These are phyloP conservation scores for Sporothrix schenckii DNA, from an alignment of 2,329 filamentous ascomycete species.

Conservation along the genomic window DNA sequence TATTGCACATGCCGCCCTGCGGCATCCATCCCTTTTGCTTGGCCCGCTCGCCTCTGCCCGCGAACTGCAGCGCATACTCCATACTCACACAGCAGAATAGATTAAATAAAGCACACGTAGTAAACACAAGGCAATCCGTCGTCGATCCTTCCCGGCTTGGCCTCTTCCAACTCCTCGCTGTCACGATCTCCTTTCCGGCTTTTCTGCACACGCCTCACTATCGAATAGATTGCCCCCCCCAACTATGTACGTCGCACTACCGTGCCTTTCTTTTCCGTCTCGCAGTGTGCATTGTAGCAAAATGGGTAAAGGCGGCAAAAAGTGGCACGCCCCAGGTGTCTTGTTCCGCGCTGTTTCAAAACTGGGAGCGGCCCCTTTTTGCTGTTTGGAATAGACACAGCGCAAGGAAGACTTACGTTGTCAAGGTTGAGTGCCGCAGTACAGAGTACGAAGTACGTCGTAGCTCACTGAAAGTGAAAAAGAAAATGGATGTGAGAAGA, in stretches of 20 bases:
- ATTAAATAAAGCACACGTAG: constrained; percentile 6
- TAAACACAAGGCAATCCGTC: constrained; percentile 15
- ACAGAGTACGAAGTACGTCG: not conserved
- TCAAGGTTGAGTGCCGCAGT: not conserved
- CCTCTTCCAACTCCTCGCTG: not conserved
- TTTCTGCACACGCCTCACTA: constrained; percentile 13
- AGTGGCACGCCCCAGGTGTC: not conserved
- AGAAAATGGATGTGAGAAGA: not conserved
- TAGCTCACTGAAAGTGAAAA: not conserved
- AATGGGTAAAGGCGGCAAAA: constrained; percentile 22
- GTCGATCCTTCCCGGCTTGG: constrained; percentile 22
- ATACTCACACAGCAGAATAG: not conserved
- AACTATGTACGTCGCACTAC: not conserved
- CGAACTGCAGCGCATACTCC: not conserved
- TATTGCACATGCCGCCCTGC: constrained; percentile 1
- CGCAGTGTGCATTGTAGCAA: not conserved
- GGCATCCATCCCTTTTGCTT: constrained; percentile 13
- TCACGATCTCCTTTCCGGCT: not conserved
- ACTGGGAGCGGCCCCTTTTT: not conserved
- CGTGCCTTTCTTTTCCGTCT: not conserved
- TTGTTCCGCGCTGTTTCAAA: constrained; percentile 18
- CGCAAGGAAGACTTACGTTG: not conserved
- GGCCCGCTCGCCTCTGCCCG: not conserved
- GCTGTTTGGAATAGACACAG: constrained; percentile 9
- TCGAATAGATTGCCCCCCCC: constrained; percentile 5